Conservation (phyloP, 2,329 filamentous ascomycete genomes). For the Penicillium olsonii region DNA sequence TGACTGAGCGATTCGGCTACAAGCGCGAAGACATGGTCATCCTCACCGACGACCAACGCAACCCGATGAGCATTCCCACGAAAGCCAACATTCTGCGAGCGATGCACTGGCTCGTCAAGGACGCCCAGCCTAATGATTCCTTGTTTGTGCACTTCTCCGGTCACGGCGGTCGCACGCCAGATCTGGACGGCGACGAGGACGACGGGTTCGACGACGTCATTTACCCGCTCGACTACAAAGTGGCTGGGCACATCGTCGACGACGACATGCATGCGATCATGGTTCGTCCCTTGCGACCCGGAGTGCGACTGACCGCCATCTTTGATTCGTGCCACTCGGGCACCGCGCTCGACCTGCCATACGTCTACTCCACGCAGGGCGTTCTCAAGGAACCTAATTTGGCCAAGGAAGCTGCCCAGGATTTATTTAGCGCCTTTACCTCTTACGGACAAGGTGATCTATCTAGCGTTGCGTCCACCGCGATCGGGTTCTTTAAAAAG, state of each 20-base stretch:
- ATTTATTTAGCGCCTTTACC: slow-evolving; percentile 65
- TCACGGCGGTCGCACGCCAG: slow-evolving; percentile 73
- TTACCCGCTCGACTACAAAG: slow-evolving; percentile 72
- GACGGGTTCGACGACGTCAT: slow-evolving; percentile 76
- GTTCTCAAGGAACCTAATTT: slow-evolving; percentile 69
- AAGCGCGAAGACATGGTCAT: slow-evolving; percentile 96
- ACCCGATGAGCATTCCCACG: slow-evolving; percentile 94
- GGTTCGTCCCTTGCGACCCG: slow-evolving; percentile 75
- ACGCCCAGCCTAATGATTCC: slow-evolving; percentile 87
- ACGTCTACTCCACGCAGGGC: slow-evolving; percentile 67
- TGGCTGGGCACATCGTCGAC: slow-evolving; percentile 72
- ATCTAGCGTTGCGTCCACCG: slow-evolving; percentile 72
- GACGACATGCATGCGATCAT: slow-evolving; percentile 77
- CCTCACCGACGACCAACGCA: slow-evolving; percentile 92
- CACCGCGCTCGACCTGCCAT: slow-evolving; percentile 67
- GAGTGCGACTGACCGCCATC: slow-evolving; percentile 75
- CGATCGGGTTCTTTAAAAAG: slow-evolving; percentile 86
- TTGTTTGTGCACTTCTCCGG: slow-evolving; percentile 97
- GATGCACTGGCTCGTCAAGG: slow-evolving; percentile 99
- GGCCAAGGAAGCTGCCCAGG: slow-evolving; percentile 66
- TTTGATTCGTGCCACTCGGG: slow-evolving; percentile 70
- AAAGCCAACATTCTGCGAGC: slow-evolving; percentile 92
- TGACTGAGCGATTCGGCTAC: slow-evolving; percentile 84
- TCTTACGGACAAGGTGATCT: slow-evolving; percentile 83
- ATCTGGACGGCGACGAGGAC: slow-evolving; percentile 73